A percentile compares a stretch with the other conserved stretches of the same genome.
Evolutionary conservation across 371 early-diverging fungal genomes (phyloP).

Genomic region (Actinomortierella wolfii): DNA sequence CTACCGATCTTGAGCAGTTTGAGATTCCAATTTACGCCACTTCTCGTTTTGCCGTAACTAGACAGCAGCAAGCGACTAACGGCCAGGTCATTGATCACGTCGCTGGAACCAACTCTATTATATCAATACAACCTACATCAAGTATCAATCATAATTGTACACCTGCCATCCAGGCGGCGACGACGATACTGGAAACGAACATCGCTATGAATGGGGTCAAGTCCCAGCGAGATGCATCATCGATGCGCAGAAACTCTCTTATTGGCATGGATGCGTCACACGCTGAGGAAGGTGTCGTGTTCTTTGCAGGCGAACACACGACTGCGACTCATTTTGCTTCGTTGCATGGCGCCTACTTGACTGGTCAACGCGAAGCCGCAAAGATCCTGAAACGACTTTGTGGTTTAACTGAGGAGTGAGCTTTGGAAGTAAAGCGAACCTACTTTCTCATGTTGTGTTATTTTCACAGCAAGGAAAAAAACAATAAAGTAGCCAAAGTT

Average conservation of each 20-base stretch:
- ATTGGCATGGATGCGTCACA: background rate
- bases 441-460: too few species aligned
- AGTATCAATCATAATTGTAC: too few species aligned
- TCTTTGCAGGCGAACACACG: constrained; percentile 46
- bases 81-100: too few species aligned
- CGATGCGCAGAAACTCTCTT: background rate
- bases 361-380: constrained; percentile 32
- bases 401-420: background rate
- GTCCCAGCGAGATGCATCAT: background rate
- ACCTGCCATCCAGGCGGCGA: too few species aligned
- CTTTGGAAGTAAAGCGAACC: background rate
- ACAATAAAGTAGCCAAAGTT: too few species aligned
- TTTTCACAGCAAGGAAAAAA: too few species aligned
- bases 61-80: too few species aligned
- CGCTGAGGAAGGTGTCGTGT: constrained; percentile 17
- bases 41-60: background rate
- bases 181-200: too few species aligned
- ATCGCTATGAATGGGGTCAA: too few species aligned
- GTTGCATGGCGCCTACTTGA: constrained; percentile 41
- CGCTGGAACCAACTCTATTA: too few species aligned
- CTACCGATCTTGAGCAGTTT: constrained; percentile 39
- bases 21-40: constrained; percentile 37
- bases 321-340: constrained; percentile 20
- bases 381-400: constrained; percentile 8
- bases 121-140: too few species aligned